These are phyloP conservation scores for Dryas drummondii DNA, from an alignment of 306 rosid genomes.

Conservation along the genomic window DNA sequence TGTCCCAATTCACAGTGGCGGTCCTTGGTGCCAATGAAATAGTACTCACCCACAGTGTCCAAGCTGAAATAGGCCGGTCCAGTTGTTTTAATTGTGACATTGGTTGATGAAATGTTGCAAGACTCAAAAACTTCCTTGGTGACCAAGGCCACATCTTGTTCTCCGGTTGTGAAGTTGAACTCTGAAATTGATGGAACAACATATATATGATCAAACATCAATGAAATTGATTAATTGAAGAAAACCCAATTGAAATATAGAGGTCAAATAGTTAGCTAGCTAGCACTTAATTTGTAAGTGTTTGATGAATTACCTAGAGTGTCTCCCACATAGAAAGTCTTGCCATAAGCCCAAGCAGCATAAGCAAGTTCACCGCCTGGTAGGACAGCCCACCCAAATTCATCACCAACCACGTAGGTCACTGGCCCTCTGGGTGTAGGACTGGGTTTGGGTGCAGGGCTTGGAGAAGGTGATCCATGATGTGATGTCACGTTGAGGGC, in stretches of 20 bases:
- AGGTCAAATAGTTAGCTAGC: too few relatives aligned
- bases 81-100: background rate
- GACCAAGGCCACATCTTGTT: slow-evolving; percentile 54
- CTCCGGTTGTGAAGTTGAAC: slow-evolving; percentile 49
- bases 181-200: slow-evolving; percentile 14
- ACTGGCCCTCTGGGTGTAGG: slow-evolving; percentile 32
- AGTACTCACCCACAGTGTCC: slow-evolving; percentile 35
- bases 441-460: slow-evolving; percentile 30
- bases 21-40: slow-evolving; percentile 49
- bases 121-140: slow-evolving; percentile 2
- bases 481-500: slow-evolving; percentile 34
- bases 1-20: slow-evolving; percentile 38
- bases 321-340: slow-evolving; percentile 48
- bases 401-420: slow-evolving; percentile 44
- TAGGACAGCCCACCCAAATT: slow-evolving; percentile 50
- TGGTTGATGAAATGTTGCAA: too few relatives aligned
- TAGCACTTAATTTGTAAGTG: background rate
- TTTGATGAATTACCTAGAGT: slow-evolving; percentile 35
- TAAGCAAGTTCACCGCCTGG: slow-evolving; percentile 34
- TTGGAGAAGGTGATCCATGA: slow-evolving; percentile 35
- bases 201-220: too few relatives aligned
- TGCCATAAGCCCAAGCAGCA: slow-evolving; percentile 39
- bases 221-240: background rate
- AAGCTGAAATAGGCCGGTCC: slow-evolving; percentile 48
- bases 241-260: too few relatives aligned